phyloP scores from a whole-genome alignment of 306 rosid genomes.

The Quercus robur region DNA sequence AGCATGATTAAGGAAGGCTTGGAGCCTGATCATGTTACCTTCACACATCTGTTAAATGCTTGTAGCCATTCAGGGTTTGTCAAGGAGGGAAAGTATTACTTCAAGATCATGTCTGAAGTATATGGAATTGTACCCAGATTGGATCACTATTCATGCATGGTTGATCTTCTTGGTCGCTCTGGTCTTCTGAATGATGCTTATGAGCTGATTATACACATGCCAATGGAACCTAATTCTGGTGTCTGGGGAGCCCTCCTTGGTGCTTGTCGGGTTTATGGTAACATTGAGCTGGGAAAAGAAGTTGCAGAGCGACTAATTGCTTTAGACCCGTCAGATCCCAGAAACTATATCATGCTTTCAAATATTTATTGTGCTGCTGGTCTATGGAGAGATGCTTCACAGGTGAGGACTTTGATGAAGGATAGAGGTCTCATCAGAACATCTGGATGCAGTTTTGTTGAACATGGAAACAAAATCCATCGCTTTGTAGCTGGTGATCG shows the following conservation, averaged over 20 bases:
- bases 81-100: slow-evolving; percentile 55
- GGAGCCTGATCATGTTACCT: slow-evolving; percentile 77
- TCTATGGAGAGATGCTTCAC: slow-evolving; percentile 65
- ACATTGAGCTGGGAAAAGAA: slow-evolving; percentile 60
- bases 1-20: slow-evolving; percentile 40
- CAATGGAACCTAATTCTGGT: slow-evolving; percentile 66
- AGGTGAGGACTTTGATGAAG: slow-evolving; percentile 66
- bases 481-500: slow-evolving; percentile 57
- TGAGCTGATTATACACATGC: slow-evolving; percentile 55
- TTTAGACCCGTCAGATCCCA: slow-evolving; percentile 55
- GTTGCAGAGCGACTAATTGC: slow-evolving; percentile 58
- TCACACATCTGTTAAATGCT: slow-evolving; percentile 74
- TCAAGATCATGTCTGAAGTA: slow-evolving; percentile 50
- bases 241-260: slow-evolving; percentile 86
- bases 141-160: slow-evolving; percentile 88
- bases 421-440: slow-evolving; percentile 41
- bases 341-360: slow-evolving; percentile 70
- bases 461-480: slow-evolving; percentile 52
- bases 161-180: slow-evolving; percentile 75
- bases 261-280: slow-evolving; percentile 63
- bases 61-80: slow-evolving; percentile 87
- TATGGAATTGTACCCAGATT: slow-evolving; percentile 51
- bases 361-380: slow-evolving; percentile 67
- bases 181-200: slow-evolving; percentile 61
- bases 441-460: slow-evolving; percentile 65